Evolutionary conservation across 2,329 filamentous ascomycete genomes (phyloP), one percentile per base, ranked within the genome.

Genomic region (Penicillium corylophilum): DNA sequence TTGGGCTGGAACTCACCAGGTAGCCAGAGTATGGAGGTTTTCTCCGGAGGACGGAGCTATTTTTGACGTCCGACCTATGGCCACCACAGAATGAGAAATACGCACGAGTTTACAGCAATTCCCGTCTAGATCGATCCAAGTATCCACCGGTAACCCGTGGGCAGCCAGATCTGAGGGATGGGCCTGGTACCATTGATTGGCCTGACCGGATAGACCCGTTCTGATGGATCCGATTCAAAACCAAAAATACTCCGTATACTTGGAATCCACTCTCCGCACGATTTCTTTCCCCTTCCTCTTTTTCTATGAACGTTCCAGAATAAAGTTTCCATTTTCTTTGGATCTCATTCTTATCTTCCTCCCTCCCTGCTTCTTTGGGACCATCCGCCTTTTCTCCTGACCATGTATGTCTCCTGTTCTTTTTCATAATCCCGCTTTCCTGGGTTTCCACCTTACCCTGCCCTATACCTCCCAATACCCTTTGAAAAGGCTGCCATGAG

Each of bases 201-300:
- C 44, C 47, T 56, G 52, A 51, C 46, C 56, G 60, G 61, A 63
- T 62, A 62, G 61, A 60, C 57, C 61, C 61, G 61, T 63, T 57
- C 50, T 57, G 59, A 62, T 61, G 61, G 57, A 63, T 62, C 55
- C 51, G 54, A 63, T 60, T 59, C 44, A 46, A 56, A 53, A 55
- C 48, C 35, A 55, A 59, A 55, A 59, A 56, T 56, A 53, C 52
- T 60, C 57, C 54, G 53, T 58, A 54, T 45, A 59, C 51, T 46
- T 47, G 28, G 35, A 47, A 59, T 51, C 53, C 50, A 54, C 54
- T 52, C 51, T 58, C 53, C 55, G 51, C 55, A 60, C 51, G 53
- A 50, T 53, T 49, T 51, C 39, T 49, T 36, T 41, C 44, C 16
- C 40, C 44, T 41, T 26, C 40, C 22, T 26, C 33, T 29, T 26